Evolutionary conservation across 345 rosid species (phyloP), one percentile per base, ranked within the genome.

Genomic region (Hevea brasiliensis): DNA sequence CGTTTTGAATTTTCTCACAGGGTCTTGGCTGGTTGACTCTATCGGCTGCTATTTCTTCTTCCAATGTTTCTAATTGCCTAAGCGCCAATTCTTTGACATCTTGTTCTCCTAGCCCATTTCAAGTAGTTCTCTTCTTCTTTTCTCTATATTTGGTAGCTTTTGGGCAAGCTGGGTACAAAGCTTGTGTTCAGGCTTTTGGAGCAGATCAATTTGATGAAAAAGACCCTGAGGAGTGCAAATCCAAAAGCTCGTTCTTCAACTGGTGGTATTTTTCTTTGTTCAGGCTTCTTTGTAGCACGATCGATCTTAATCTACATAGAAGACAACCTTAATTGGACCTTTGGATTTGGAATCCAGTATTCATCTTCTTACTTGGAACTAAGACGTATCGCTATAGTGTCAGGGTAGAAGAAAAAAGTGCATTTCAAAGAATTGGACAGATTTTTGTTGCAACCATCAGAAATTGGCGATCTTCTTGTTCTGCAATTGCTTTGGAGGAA

Each of bases 161-260:
- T 48, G 75, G 56, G 27, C 76, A 77, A 77, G 76, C 72, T 17
- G 80, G 80, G 55, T 72, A 77, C 61, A 77, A 77, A 44, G 68
- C 80, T n/a, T 77, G 80, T 54, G 72, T 67, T 23, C 80, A 72
- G 68, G 76, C 80, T 45, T 77, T 77, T 67, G 80, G 80, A 20
- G 80, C 80, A 18, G 76, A 72, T 66, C 80, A 77, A 53, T 77
- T 77, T 61, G 80, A 77, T 58, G 76, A 68, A 11, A 59, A 48
- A 24, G 76, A 72, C 60, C 72, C 72, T 21, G 24, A 59, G 40
- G 80, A 77, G 54, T 26, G 55, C 55, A 66, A 51, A 26, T 68
- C 71, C 7, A 77, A 60, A n/a, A 77, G 76, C 53, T 77, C 80
- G 17, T 77, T 77, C 62, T 77, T 77, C 72, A 77, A 72, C 27